A percentile compares a stretch with the other conserved stretches of the same genome.
phyloP scores from a whole-genome alignment of 257 asterid genomes.

The Voacanga thouarsii region DNA sequence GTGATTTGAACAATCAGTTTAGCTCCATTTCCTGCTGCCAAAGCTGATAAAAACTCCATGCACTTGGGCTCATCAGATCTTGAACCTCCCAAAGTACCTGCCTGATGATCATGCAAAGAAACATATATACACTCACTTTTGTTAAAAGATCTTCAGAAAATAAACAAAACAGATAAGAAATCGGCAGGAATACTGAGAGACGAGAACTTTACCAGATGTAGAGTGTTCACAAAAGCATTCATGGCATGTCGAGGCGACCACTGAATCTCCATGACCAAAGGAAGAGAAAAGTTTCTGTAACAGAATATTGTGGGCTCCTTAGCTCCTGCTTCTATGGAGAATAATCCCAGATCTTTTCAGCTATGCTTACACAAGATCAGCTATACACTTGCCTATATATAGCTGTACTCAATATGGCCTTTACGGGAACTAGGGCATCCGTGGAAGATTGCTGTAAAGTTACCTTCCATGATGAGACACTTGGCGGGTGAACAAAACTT shows the following conservation, averaged over 20 bases:
- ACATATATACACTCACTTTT: not conserved
- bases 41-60: constrained; percentile 30
- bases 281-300: not conserved
- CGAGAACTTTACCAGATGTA: constrained; percentile 16
- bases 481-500: not conserved
- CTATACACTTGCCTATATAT: too few relatives aligned
- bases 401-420: not conserved
- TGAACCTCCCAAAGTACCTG: not conserved
- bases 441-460: not conserved
- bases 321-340: not conserved
- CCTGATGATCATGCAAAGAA: not conserved
- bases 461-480: not conserved
- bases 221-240: constrained; percentile 21
- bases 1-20: constrained; percentile 19
- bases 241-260: constrained; percentile 29
- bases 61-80: constrained; percentile 18
- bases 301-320: not conserved
- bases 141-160: too few relatives aligned
- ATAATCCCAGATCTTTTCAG: too few relatives aligned
- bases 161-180: too few relatives aligned
- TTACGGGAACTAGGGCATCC: not conserved
- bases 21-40: constrained; percentile 28
- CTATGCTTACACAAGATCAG: too few relatives aligned
- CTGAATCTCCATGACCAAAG: constrained; percentile 6
- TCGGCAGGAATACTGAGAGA: not conserved